Percentiles rank a stretch among this genome's conserved stretches.
Conservation (phyloP, 768 basidiomycete species). For the Trametes cubensis region DNA sequence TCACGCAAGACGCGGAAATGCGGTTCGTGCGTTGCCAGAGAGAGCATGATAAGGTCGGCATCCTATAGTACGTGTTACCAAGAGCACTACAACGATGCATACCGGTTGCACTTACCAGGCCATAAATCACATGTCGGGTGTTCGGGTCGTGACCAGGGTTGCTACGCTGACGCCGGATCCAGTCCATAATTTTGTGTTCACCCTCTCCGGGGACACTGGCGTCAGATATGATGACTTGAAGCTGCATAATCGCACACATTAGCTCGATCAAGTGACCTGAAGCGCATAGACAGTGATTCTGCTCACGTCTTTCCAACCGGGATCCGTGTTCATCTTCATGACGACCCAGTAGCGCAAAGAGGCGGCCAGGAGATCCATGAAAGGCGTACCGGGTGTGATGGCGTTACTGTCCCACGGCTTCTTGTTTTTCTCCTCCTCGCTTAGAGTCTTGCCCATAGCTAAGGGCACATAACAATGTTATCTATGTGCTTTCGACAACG, state of each 20-base stretch:
- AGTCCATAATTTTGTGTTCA: constrained; percentile 99
- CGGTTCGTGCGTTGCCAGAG: constrained; percentile 98
- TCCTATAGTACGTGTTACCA: constrained; percentile 54
- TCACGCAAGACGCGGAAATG: constrained; percentile 96
- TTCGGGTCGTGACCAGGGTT: constrained; percentile 94
- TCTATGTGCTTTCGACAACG: too few relatives aligned
- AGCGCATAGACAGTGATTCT: too few relatives aligned
- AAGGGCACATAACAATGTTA: not conserved
- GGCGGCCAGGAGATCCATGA: constrained; percentile 89
- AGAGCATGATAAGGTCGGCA: constrained; percentile 98
- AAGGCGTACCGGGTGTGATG: constrained; percentile 98
- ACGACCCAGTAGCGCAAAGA: constrained; percentile 97
- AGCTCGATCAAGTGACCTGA: too few relatives aligned
- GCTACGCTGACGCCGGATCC: constrained; percentile 84
- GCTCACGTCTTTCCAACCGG: constrained; percentile 89
- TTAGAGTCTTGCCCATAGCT: constrained; percentile 89
- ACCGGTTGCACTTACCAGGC: constrained; percentile 61
- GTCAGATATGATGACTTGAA: constrained; percentile 96
- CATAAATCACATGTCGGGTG: constrained; percentile 96
- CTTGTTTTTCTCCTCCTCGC: constrained; percentile 81
- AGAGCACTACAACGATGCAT: not conserved
- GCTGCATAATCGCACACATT: constrained; percentile 43
- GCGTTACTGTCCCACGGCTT: constrained; percentile 97
- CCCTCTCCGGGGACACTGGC: constrained; percentile 98
- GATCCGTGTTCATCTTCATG: constrained; percentile 91